Base-by-base conservation (phyloP, 371 early-diverging fungal genomes). In the Rhizomucor pusillus region DNA sequence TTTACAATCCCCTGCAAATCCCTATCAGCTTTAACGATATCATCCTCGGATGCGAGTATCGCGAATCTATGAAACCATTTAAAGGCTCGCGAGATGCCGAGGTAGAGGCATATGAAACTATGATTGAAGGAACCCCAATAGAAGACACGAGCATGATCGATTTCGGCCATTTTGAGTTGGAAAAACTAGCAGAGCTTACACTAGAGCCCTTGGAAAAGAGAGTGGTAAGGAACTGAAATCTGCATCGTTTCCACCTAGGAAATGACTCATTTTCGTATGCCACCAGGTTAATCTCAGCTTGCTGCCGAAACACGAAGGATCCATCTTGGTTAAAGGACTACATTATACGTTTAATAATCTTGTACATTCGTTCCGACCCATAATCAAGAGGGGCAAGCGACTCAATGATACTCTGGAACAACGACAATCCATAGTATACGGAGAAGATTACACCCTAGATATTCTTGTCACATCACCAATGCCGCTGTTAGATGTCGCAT, bases 401-500 rank as follows among this genome's bases (percentile, higher is more conserved):
- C 68, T 93, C 12, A 91, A 92, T 59, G 79, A 79, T 20, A 88
- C 91, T 22, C 81, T 73, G 50, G 88, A 82, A 57, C 86, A 88
- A 47, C 77, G 73, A 50, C 69, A 69, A 57, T 69, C 68, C 0
- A 59, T 63, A 18, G 57, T 71, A 3, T 90, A 92, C 66, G 84
- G 86, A n/a, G 75, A 77, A 2, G 92, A 92, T 44, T 67, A 80
- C 34, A 75, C 87, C 12, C 69, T 94, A 16, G 83, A 81, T 40
- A 72, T 95, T n/a, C 50, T 80, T 7, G 90, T 95, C 4, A 86
- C 89, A 0, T 81, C 88, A 0, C 86, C 89, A 2, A 87, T 94
- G 87, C 96, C 98, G 10, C 71, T 91, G 20, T 66, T 95, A 25
- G 89, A 91, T 49, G 80, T 93, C 1, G 57, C 76, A 0, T 87